These are phyloP conservation scores for Saccharomyces hybrid DNA, from an alignment of 1,139 yeast species.

Conservation along the genomic window DNA sequence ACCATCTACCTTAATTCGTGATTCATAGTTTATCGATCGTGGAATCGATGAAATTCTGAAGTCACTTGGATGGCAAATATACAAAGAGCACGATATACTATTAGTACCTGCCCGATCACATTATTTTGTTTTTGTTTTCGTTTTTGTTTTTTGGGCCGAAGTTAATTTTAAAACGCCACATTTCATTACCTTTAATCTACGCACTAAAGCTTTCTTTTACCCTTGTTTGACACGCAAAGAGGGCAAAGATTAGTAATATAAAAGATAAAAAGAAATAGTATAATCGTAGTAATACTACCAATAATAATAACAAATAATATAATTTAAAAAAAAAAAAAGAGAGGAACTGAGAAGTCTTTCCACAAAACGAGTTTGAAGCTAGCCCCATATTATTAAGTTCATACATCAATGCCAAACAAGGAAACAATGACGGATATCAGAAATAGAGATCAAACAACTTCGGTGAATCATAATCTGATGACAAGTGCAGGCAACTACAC, in stretches of 20 bases:
- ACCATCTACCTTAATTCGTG: background rate
- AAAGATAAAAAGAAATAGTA: background rate
- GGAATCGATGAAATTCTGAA: background rate
- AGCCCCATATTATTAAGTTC: background rate
- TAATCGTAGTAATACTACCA: background rate
- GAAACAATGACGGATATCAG: background rate
- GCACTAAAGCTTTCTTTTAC: background rate
- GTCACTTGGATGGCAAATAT: background rate
- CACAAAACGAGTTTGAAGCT: background rate
- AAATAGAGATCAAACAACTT: background rate
- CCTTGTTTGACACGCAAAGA: background rate
- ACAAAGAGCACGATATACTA: background rate
- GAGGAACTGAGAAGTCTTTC: background rate
- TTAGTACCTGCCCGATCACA: background rate
- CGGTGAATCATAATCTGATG: conserved; percentile 9
- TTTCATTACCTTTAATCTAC: background rate
- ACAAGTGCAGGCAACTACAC: conserved; percentile 21
- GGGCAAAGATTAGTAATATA: background rate
- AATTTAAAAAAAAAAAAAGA: background rate
- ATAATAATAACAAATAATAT: conserved; percentile 1
- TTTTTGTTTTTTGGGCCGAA: background rate
- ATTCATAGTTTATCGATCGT: background rate
- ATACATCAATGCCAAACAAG: background rate
- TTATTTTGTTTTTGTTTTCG: background rate
- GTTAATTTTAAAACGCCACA: background rate